A percentile compares a stretch with the other conserved stretches of the same genome.
Conservation (phyloP, 441 rosid species). For the Gossypium gossypioides region DNA sequence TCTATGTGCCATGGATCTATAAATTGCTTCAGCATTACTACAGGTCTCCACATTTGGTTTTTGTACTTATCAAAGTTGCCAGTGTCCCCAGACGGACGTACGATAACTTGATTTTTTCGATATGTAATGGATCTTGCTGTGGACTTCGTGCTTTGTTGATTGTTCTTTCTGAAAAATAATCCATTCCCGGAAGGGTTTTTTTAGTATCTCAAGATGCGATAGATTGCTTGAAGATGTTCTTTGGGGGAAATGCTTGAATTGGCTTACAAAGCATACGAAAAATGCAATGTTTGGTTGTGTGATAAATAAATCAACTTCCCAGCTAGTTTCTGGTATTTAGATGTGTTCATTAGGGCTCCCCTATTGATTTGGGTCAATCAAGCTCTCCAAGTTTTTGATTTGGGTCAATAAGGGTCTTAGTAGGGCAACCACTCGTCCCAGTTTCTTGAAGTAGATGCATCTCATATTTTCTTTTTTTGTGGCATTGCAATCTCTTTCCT, state of each 20-base stretch:
- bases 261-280: not conserved
- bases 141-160: not conserved
- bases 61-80: not conserved
- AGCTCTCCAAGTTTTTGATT: not conserved
- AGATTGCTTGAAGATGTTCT: not conserved
- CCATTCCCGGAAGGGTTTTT: not conserved
- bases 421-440: not conserved
- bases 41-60: not conserved
- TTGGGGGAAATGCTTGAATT: not conserved
- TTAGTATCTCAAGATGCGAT: not conserved
- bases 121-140: not conserved
- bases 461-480: not conserved
- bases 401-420: not conserved
- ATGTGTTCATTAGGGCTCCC: not conserved
- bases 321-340: not conserved
- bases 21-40: not conserved
- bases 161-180: not conserved
- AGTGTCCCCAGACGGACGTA: not conserved
- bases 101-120: not conserved
- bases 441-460: not conserved
- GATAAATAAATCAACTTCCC: not conserved
- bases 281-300: not conserved
- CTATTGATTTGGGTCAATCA: not conserved
- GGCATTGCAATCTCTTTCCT: not conserved
- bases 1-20: not conserved